A percentile compares a stretch with the other conserved stretches of the same genome.
These are phyloP conservation scores for Phytophthora ohioensis DNA, from an alignment of 352 stramenopile genomes.

Conservation along the genomic window DNA sequence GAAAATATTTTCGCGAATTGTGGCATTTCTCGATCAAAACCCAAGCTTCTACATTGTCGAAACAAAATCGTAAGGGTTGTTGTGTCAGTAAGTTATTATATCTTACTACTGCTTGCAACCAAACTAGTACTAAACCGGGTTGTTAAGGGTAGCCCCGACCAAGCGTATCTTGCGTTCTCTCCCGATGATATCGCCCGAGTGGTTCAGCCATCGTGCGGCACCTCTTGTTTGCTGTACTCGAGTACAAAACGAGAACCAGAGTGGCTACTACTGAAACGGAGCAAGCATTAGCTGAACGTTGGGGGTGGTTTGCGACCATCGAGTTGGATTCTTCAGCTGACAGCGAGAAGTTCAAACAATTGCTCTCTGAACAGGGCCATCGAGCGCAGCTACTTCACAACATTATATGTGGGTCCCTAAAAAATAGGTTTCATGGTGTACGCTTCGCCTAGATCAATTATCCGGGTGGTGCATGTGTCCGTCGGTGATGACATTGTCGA, in stretches of 20 bases:
- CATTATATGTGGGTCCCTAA: conserved; percentile 2
- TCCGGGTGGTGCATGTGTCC: not conserved
- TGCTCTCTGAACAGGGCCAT: not conserved
- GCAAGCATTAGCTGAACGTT: not conserved
- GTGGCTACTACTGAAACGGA: not conserved
- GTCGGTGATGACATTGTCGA: conserved; percentile 7
- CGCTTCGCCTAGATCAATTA: conserved; percentile 5
- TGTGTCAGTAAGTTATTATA: too few species aligned
- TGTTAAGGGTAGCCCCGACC: not conserved
- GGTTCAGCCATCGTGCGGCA: not conserved
- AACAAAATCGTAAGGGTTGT: not conserved
- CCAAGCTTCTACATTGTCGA: not conserved
- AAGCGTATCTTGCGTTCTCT: not conserved
- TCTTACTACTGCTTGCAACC: not conserved
- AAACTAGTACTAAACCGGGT: not conserved
- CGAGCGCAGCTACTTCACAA: not conserved
- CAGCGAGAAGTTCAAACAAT: not conserved
- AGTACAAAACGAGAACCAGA: not conserved
- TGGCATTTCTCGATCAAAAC: not conserved
- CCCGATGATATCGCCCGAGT: not conserved
- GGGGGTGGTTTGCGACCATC: not conserved
- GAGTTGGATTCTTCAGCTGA: not conserved
- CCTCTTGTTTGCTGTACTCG: not conserved
- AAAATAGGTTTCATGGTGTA: conserved; percentile 4
- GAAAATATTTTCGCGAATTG: not conserved